These are phyloP conservation scores for Fusarium setosum DNA, from an alignment of 2,329 filamentous ascomycete genomes.

Conservation along the genomic window DNA sequence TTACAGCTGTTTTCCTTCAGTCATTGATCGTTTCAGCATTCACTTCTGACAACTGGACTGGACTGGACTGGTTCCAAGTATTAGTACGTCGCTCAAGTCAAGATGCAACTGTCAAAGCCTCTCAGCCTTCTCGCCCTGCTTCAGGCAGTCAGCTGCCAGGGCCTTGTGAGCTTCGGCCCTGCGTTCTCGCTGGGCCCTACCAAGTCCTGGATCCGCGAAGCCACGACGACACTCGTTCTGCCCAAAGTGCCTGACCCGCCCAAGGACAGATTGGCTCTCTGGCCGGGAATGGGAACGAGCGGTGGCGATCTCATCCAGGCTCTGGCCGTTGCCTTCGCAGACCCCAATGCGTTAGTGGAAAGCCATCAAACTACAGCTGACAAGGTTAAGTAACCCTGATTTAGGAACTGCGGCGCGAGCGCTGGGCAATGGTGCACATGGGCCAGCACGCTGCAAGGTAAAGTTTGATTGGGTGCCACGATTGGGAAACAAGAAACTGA, in stretches of 20 bases:
- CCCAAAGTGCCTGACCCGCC: conserved; percentile 18
- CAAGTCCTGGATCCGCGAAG: conserved; percentile 28
- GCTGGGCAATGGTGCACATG: conserved; percentile 31
- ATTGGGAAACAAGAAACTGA: background rate
- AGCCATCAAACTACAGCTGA: accelerated
- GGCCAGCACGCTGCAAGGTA: conserved; percentile 28
- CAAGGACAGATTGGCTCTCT: conserved; percentile 25
- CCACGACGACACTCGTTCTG: conserved; percentile 23
- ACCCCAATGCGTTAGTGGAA: conserved; percentile 9
- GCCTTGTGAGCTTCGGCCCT: conserved; percentile 16
- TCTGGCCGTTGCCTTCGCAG: conserved; percentile 27
- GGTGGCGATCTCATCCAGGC: conserved; percentile 26
- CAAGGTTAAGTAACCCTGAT: background rate
- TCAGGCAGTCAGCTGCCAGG: background rate
- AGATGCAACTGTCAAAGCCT: conserved; percentile 3
- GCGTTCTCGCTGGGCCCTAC: conserved; percentile 29
- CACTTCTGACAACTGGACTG: background rate
- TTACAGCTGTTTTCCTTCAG: background rate
- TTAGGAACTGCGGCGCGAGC: conserved; percentile 23
- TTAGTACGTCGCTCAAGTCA: background rate
- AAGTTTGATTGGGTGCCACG: accelerated
- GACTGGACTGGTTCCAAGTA: background rate
- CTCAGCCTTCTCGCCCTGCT: conserved; percentile 10
- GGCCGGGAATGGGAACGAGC: conserved; percentile 31
- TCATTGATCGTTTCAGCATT: background rate